Base-by-base conservation (phyloP, 345 rosid genomes). In the Arabis hirsuta region DNA sequence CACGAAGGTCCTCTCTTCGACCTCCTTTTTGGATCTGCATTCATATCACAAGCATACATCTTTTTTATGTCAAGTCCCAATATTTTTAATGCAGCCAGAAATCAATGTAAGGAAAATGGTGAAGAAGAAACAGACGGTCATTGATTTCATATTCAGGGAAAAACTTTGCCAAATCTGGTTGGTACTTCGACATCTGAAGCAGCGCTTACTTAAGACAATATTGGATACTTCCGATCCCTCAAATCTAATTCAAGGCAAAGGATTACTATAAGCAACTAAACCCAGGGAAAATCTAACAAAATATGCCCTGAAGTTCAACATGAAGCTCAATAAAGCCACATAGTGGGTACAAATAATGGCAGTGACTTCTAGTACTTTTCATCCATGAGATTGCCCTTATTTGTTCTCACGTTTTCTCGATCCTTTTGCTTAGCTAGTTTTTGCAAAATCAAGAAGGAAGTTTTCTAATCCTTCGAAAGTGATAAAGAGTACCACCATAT, bases 1-100 rank as follows among this genome's bases (percentile, higher is more conserved):
- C 73, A 24, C 96, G 96, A 58, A 95, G 92, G 73, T 95, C 99
- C 76, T 95, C 99, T 52, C 96, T 91, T 29, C 99, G 98, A 75
- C 84, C 81, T 69, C 85, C 82, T 79, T 87, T 95, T 73, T 90
- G 98, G 80, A 84, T 84, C 97, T 95, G 91, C 81, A 77, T 58
- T 46, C 73, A 69, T 54, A 73, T 61, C 39, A 71, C 51, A 55
- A 43, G 42, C 59, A 70, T 65, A 47, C 48, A 60, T 60, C 14
- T 8, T 51, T 62, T 63, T 24, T 16, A 22, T 12, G 31, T 67
- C 73, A 65, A 43, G 62, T 57, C 13, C 48, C 69, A 65, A 42
- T 58, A 67, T 24, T n/a, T 36, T 36, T 62, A 45, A 45, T 32
- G 22, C 29, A 47, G 38, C 64, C 12, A 27, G 22, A 54, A 68